Conservation (phyloP, 163 green algal genomes). For the Dunaliella salina region DNA sequence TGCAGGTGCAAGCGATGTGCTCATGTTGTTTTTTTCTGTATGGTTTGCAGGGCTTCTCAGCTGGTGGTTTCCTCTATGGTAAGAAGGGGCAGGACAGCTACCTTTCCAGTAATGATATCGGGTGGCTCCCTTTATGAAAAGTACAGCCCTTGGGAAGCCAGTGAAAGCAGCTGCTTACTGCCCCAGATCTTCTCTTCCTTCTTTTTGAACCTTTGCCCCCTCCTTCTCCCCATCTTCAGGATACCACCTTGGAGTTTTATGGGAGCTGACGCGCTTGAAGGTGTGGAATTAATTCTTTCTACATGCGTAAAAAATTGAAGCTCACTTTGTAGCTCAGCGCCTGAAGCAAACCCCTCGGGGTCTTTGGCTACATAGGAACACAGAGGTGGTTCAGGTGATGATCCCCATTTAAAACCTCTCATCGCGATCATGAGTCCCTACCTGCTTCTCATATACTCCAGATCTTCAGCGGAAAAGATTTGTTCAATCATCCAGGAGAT, state of each 20-base stretch:
- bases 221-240: background rate
- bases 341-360: too few species aligned
- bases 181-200: background rate
- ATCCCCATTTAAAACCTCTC: too few species aligned
- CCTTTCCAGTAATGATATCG: background rate
- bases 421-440: too few species aligned
- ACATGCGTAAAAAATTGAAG: too few species aligned
- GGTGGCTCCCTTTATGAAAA: background rate
- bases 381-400: too few species aligned
- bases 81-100: background rate
- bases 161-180: background rate
- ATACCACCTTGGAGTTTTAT: conserved; percentile 30
- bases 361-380: too few species aligned
- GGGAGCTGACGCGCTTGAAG: conserved; percentile 18
- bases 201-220: background rate
- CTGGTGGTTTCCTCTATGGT: conserved; percentile 49
- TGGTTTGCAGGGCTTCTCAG: conserved; percentile 6
- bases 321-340: too few species aligned
- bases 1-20: background rate
- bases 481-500: too few species aligned
- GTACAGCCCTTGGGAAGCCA: background rate
- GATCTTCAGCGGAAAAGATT: too few species aligned
- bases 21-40: background rate
- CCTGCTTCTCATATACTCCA: too few species aligned
- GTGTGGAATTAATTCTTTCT: background rate